Base-by-base conservation (phyloP, 208 protist species). In the Trypanosoma brucei region DNA sequence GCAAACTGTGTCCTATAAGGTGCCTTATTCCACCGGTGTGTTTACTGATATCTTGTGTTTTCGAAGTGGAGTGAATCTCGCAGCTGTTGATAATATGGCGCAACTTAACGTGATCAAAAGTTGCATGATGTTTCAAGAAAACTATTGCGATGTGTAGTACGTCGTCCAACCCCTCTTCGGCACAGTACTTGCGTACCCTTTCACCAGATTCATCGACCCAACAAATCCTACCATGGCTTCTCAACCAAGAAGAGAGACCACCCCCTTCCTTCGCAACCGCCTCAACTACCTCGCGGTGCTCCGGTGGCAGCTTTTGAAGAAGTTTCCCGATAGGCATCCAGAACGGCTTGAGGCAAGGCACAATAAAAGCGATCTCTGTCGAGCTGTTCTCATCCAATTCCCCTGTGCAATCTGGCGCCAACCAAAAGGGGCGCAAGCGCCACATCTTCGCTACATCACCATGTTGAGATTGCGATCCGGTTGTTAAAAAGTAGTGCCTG, bases 341-440 rank as follows among this genome's bases (percentile, higher is more conserved):
- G 49, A 76, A 59, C 4, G 87, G 84, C 14, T 72, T 78, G 45
- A 94, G 68, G 34, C 75, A 58, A 38, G 38, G n/a, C 8, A 62
- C 61, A 39, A 89, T 33, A 1, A 60, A 58, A 0, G 62, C 52
- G 3, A 49, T 60, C n/a, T 56, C 55, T 6, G 72, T 61, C 9
- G 88, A 70, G 40, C 59, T 59, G 1, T 49, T 51, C 7, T 40
- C 30, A 11, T 59, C 61, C 22, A 78, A 40, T 34, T 91, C 79
- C 14, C 70, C 81, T 30, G 69, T 69, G 53, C 72, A 79, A 45
- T 75, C 70, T 4, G 87, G 87, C 8, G 87, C 66, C 22, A 94
- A 65, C 78, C 78, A 90, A 46, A 83, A 89, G 3, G 87, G 87
- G 2, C 87, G 81, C 53, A 91, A 68, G 7, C 87, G 84, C 36